These are phyloP conservation scores for Paramecium sonneborni DNA, from an alignment of 73 alveolate genomes.

Conservation along the genomic window DNA sequence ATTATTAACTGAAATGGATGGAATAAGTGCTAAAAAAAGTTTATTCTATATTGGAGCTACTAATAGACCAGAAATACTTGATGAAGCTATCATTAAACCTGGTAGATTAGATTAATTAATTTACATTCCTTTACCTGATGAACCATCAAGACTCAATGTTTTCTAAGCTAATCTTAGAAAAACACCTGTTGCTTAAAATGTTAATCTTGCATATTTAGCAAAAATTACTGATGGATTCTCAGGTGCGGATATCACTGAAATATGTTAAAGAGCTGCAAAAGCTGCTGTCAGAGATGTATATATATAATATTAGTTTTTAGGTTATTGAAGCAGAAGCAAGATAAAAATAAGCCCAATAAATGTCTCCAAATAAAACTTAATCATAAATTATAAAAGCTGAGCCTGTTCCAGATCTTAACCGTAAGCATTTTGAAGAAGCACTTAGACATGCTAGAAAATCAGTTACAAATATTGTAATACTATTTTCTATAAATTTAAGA, in stretches of 20 bases:
- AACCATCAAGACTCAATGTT: slow-evolving; percentile 86
- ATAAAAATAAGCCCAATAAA: slow-evolving; percentile 77
- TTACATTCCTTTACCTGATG: slow-evolving; percentile 95
- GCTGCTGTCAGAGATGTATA: slow-evolving; percentile 94
- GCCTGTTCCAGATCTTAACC: slow-evolving; percentile 93
- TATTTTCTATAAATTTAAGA: slow-evolving; percentile 64
- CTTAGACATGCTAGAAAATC: slow-evolving; percentile 90
- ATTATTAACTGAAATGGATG: slow-evolving; percentile 97
- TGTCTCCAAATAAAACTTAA: slow-evolving; percentile 81
- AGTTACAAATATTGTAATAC: slow-evolving; percentile 75
- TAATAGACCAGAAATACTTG: slow-evolving; percentile 94
- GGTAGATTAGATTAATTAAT: slow-evolving; percentile 94
- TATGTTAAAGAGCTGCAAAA: slow-evolving; percentile 96
- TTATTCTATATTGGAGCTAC: slow-evolving; percentile 97
- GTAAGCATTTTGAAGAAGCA: slow-evolving; percentile 95
- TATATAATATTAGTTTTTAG: background rate
- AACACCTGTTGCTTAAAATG: slow-evolving; percentile 94
- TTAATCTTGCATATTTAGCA: slow-evolving; percentile 91
- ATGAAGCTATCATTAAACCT: slow-evolving; percentile 97
- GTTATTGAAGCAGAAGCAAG: slow-evolving; percentile 92
- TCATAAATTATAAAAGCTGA: slow-evolving; percentile 79
- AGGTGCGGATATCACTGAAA: slow-evolving; percentile 98
- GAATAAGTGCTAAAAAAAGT: slow-evolving; percentile 96
- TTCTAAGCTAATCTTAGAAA: slow-evolving; percentile 95
- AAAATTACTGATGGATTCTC: slow-evolving; percentile 96